Conservation (phyloP, 2,329 filamentous ascomycete species). For the Colletotrichum scovillei region DNA sequence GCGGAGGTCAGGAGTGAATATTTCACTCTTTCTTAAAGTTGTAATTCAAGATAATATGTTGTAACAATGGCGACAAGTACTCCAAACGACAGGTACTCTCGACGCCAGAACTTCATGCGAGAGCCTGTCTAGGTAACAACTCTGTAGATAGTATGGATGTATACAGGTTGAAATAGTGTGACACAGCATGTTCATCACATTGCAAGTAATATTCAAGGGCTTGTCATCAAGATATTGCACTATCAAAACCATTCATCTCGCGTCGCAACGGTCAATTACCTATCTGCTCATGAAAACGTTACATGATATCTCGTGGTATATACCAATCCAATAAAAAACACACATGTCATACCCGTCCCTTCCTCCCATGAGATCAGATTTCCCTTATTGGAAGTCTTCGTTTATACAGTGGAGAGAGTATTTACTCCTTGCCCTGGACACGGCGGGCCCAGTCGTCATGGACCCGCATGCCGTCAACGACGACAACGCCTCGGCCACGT, state of each 20-base stretch:
- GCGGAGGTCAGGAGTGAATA: too few relatives aligned
- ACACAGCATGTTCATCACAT: neutral
- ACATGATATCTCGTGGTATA: conserved; percentile 37
- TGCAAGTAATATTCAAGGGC: neutral
- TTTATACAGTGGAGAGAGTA: conserved; percentile 26
- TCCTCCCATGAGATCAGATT: conserved; percentile 2
- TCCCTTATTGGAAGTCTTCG: neutral
- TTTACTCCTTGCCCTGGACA: conserved; percentile 71
- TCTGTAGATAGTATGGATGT: too few relatives aligned
- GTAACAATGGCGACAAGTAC: too few relatives aligned
- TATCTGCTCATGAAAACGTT: conserved; percentile 31
- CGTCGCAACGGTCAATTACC: conserved; percentile 3
- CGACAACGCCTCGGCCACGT: conserved; percentile 85
- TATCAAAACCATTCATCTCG: neutral
- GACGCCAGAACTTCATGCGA: too few relatives aligned
- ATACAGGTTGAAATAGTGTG: too few relatives aligned
- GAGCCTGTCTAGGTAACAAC: too few relatives aligned
- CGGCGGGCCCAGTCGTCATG: conserved; percentile 89
- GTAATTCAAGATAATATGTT: too few relatives aligned
- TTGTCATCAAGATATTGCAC: neutral
- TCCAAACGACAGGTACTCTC: too few relatives aligned
- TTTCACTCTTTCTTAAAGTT: too few relatives aligned
- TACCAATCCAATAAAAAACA: conserved; percentile 19
- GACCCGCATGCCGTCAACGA: conserved; percentile 85
- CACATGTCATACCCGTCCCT: neutral